Evolutionary conservation across 2,329 filamentous ascomycete genomes (phyloP).

Genomic region (Simplicillium aogashimaense): DNA sequence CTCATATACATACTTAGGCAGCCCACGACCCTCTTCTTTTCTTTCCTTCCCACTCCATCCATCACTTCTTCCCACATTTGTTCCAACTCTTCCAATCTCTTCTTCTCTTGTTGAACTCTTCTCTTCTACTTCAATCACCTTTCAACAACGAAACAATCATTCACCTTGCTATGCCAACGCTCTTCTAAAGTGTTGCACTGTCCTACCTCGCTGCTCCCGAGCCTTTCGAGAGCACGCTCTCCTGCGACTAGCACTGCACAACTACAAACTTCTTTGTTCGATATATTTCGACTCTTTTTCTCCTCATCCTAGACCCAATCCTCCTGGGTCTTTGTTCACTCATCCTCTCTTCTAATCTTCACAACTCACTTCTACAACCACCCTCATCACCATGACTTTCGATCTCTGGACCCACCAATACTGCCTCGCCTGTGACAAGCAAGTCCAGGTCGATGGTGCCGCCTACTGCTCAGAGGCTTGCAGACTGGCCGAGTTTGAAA

Average conservation of each 20-base stretch:
- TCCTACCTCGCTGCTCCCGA: no score
- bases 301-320: not conserved
- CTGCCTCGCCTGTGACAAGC: conserved; percentile 85
- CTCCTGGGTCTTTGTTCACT: no score
- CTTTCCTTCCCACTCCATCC: not conserved
- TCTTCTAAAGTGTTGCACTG: no score
- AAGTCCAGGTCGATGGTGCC: conserved; percentile 61
- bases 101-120: not conserved
- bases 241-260: no score
- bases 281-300: no score
- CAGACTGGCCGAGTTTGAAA: conserved; percentile 78
- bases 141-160: not conserved
- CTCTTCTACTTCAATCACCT: not conserved
- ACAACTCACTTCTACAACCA: conserved; percentile 8
- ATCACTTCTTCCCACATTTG: not conserved
- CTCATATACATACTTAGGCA: conserved; percentile 2
- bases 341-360: no score
- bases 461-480: conserved; percentile 91
- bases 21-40: conserved; percentile 4
- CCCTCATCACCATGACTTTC: conserved; percentile 36
- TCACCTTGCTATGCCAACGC: conserved; percentile 1
- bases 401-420: conserved; percentile 78
- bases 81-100: not conserved
- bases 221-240: no score
- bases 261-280: no score